Conservation (phyloP, 1,139 yeast genomes). For the Zygosaccharomyces sapae region DNA sequence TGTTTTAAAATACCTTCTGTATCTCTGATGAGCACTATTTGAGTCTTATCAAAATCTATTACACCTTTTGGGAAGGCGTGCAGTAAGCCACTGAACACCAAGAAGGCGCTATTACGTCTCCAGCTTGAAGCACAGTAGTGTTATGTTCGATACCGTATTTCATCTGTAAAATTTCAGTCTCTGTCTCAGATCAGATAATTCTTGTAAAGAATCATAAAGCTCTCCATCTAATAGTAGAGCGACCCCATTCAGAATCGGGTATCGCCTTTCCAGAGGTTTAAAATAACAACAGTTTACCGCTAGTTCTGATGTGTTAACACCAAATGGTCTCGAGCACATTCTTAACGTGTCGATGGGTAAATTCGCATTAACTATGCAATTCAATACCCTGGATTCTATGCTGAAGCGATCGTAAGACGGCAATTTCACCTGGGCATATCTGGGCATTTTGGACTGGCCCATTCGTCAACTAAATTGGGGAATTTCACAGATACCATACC, state of each 20-base stretch:
- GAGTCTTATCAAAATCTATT: conserved; percentile 24
- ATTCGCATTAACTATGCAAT: conserved; percentile 10
- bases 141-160: conserved; percentile 21
- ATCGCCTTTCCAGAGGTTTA: conserved; percentile 8
- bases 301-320: conserved; percentile 10
- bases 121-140: conserved; percentile 20
- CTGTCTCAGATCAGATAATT: conserved; percentile 17
- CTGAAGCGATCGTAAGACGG: conserved; percentile 15
- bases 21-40: conserved; percentile 23
- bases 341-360: conserved; percentile 17
- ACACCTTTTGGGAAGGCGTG: conserved; percentile 22
- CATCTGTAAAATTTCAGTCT: conserved; percentile 21
- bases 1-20: background rate
- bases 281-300: conserved; percentile 20
- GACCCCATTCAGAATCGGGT: conserved; percentile 20
- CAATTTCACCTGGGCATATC: conserved; percentile 17
- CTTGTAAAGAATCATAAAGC: conserved; percentile 24
- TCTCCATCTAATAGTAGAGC: conserved; percentile 18
- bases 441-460: background rate
- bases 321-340: conserved; percentile 12
- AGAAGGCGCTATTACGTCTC: conserved; percentile 17
- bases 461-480: conserved; percentile 11
- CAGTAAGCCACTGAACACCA: conserved; percentile 25
- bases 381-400: conserved; percentile 3
- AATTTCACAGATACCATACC: conserved; percentile 10